Base-by-base conservation (phyloP, 2,329 filamentous ascomycete genomes). In the Penicillium sp. region DNA sequence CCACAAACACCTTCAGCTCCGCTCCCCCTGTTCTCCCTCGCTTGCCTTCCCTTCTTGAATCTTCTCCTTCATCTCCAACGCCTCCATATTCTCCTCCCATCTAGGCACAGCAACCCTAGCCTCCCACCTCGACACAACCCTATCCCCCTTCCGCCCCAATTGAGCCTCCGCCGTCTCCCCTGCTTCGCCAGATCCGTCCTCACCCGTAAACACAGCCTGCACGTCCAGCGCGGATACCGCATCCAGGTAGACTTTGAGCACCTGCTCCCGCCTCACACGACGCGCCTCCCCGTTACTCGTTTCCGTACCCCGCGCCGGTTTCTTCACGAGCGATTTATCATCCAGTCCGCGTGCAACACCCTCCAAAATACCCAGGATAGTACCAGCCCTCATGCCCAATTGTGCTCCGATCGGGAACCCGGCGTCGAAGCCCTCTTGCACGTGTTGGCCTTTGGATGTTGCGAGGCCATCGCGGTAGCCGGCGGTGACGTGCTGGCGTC, bases 401-500 rank as follows among this genome's bases (percentile, higher is more conserved):
- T 85, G 82, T 0, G 89, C 90, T 10, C 93, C 93, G 0, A 97
- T 75, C 11, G 82, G 77, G 65, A 89, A 97, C 0, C 91, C 91
- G 54, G 91, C 87, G 65, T 98, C 93, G 63, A 98, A 97, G 0
- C 91, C 91, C 11, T 77, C 76, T 69, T 98, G 93, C 22, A 96
- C 81, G 59, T 82, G 85, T 39, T 77, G 71, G 22, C 80, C 79
- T 66, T 97, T 97, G 26, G 86, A 86, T 3, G 74, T 74, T 0
- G 85, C 78, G 43, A 97, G 79, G 36, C 91, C 93, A 60, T 96
- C 90, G 49, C 91, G 85, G 70, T 97, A 97, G 16, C 93, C 93
- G 31, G 87, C 84, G 6, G 87, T 96, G 42, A 82, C 79, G 66
- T 95, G 89, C 45, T 86, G 83, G 34, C 81, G 78, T 59, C 86